Evolutionary conservation across 805 yeast genomes (phyloP), one percentile per base, ranked within the genome.

Genomic region (Starmerella floricola): DNA sequence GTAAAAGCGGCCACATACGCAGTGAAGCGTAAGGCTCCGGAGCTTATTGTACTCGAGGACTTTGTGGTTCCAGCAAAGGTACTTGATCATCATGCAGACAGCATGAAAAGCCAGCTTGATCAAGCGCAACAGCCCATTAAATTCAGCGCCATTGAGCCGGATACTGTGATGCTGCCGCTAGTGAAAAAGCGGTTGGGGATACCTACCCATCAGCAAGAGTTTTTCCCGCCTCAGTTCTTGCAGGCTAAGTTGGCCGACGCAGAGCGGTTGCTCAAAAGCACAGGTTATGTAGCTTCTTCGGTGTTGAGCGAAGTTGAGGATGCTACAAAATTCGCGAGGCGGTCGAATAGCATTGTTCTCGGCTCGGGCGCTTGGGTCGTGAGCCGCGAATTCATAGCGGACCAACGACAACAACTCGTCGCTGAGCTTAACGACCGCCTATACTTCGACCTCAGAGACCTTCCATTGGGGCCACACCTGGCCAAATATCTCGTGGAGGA

Each of bases 361-460:
- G 38, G 33, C 6, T 8, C n/a, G 27, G 26, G 26, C 2, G 24
- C 36, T 17, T 36, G 32, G 38, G 35, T 48, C 15, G 49, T 48
- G 15, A 32, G 41, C 13, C 18, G 17, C 8, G 39, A 23, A 29
- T 47, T 45, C 26, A 23, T 46, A 11, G 38, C 27, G 3, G 16
- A 15, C 27, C 39, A 39, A 23, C 26, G 13, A 15, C 23, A 12
- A 8, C 27, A 26, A 3, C 35, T 47, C 10, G 32, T 24, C 8
- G 20, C 23, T 6, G 27, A 27, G 2, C 41, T 53, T 8, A 41
- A 40, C 10, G 19, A 31, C 16, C 20, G n/a, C 23, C 39, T 49
- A 3, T 47, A 31, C 26, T 42, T 38, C 26, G 55, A 49, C 34
- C 27, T 45, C 17, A 28, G 46, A 11, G 49, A 40, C 26, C 20